Conservation (phyloP, 2,329 filamentous ascomycete genomes). For the Aspergillus alliaceus region DNA sequence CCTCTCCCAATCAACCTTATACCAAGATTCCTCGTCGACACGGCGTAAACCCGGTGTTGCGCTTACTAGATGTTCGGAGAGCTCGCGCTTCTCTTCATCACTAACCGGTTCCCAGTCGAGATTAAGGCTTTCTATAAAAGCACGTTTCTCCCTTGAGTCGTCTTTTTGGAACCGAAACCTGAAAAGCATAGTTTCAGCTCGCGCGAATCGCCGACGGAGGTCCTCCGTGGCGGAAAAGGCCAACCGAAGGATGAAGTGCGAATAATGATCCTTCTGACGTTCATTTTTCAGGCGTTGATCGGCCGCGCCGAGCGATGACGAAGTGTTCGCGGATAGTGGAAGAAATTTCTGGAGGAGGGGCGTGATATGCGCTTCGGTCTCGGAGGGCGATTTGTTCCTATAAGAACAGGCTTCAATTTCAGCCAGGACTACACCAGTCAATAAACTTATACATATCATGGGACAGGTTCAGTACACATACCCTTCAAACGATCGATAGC, state of each 20-base stretch:
- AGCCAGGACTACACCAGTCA: slow-evolving; percentile 34
- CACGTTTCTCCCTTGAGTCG: slow-evolving; percentile 67
- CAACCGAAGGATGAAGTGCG: slow-evolving; percentile 91
- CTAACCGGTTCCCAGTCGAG: slow-evolving; percentile 82
- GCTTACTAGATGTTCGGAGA: slow-evolving; percentile 62
- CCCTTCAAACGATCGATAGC: slow-evolving; percentile 87
- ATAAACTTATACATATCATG: not conserved
- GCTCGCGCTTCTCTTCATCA: slow-evolving; percentile 73
- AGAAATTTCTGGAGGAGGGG: slow-evolving; percentile 85
- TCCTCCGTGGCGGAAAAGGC: slow-evolving; percentile 93
- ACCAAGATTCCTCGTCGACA: slow-evolving; percentile 80
- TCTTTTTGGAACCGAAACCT: slow-evolving; percentile 77
- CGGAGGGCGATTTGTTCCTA: slow-evolving; percentile 80
- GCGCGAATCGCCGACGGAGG: slow-evolving; percentile 77
- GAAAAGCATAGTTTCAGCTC: slow-evolving; percentile 88
- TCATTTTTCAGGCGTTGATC: slow-evolving; percentile 63
- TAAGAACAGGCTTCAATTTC: slow-evolving; percentile 87
- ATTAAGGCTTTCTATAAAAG: slow-evolving; percentile 74
- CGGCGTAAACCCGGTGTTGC: slow-evolving; percentile 51
- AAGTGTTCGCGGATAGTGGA: slow-evolving; percentile 74
- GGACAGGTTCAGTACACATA: slow-evolving; percentile 37
- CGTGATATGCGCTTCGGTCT: slow-evolving; percentile 81
- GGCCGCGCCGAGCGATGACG: slow-evolving; percentile 52
- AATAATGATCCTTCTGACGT: slow-evolving; percentile 94
- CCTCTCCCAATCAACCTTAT: slow-evolving; percentile 93